Evolutionary conservation across 148 eudicot species (phyloP).

Genomic region (Fagopyrum esculentum): DNA sequence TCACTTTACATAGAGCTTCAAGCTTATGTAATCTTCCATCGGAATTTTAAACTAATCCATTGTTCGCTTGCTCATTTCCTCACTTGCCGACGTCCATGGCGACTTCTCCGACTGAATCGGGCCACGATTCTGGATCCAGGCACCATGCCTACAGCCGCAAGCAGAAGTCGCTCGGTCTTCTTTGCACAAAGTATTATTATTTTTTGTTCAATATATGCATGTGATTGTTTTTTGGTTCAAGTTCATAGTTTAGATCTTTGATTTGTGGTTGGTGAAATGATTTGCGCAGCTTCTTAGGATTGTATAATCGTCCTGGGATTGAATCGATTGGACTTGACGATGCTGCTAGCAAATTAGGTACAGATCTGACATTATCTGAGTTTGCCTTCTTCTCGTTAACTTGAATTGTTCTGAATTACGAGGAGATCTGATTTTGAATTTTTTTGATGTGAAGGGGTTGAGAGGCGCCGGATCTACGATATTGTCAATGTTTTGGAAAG

Average conservation of each 20-base stretch:
- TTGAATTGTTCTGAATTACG: not conserved
- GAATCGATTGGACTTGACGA: conserved; percentile 87
- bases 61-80: not conserved
- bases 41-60: not conserved
- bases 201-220: not conserved
- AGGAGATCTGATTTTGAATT: not conserved
- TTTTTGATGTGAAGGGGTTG: conserved; percentile 54
- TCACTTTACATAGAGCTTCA: not conserved
- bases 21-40: not conserved
- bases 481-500: conserved; percentile 95
- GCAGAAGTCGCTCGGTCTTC: conserved; percentile 82
- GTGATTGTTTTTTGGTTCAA: not conserved
- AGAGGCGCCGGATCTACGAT: conserved; percentile 97
- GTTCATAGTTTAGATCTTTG: not conserved
- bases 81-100: conserved; percentile 22
- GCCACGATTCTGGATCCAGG: conserved; percentile 45
- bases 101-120: conserved; percentile 17
- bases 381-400: not conserved
- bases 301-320: conserved; percentile 78
- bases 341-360: conserved; percentile 75
- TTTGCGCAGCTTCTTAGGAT: conserved; percentile 65
- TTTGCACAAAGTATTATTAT: conserved; percentile 71
- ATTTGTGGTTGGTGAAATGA: not conserved
- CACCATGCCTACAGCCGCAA: conserved; percentile 58
- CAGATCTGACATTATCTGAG: conserved; percentile 16